Percentiles rank a stretch among this genome's conserved stretches.
Evolutionary conservation across 768 basidiomycete genomes (phyloP).

Genomic region (Lactarius akahatsu): DNA sequence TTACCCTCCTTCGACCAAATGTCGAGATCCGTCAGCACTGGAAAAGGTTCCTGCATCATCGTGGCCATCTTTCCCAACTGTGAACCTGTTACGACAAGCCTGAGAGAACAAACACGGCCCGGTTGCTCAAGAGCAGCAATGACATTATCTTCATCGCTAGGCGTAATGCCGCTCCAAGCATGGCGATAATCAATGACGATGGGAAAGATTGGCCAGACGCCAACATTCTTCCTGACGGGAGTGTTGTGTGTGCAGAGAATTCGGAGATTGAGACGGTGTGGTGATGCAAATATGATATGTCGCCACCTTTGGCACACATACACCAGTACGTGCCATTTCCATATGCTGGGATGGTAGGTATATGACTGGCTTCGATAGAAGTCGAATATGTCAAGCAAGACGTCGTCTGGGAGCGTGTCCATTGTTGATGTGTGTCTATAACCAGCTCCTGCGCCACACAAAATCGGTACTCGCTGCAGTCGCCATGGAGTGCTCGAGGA

Average conservation of each 20-base stretch:
- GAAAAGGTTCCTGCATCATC: background rate
- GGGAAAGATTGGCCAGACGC: background rate
- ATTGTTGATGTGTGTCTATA: background rate
- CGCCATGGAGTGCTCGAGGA: background rate
- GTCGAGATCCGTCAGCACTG: background rate
- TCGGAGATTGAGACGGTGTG: background rate
- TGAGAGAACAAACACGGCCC: background rate
- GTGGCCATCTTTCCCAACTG: background rate
- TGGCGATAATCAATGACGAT: background rate
- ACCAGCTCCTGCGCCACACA: background rate
- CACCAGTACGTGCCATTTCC: background rate
- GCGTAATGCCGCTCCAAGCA: background rate
- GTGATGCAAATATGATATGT: background rate
- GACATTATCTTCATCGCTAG: background rate
- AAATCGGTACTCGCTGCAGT: background rate
- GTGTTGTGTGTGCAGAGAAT: slow-evolving; percentile 1
- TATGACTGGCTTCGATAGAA: background rate
- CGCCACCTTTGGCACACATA: slow-evolving; percentile 5
- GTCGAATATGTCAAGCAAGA: background rate
- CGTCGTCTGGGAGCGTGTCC: background rate
- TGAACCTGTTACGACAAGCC: background rate
- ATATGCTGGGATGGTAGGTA: background rate
- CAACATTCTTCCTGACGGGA: background rate
- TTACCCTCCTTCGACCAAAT: background rate
- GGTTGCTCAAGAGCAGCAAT: background rate